phyloP scores from a whole-genome alignment of 495 filamentous ascomycete species.

The Clavariopsis aquatica region DNA sequence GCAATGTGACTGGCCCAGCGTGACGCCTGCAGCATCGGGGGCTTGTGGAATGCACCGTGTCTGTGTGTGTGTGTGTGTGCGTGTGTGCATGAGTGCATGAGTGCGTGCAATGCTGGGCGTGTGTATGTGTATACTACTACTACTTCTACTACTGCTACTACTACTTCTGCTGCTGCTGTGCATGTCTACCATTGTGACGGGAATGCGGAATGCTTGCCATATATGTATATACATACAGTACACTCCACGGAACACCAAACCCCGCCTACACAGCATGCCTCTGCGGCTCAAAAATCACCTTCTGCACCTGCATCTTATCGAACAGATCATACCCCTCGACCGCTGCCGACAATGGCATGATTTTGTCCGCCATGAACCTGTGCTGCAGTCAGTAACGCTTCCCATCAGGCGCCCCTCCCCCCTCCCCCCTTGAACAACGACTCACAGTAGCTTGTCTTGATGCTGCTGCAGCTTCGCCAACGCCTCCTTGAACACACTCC shows the following conservation, averaged over 20 bases:
- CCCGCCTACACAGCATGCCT: slow-evolving; percentile 21
- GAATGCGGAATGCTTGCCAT: too few species aligned
- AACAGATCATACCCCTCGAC: slow-evolving; percentile 90
- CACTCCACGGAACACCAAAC: too few species aligned
- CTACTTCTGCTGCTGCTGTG: too few species aligned
- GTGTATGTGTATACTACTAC: too few species aligned
- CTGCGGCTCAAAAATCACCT: slow-evolving; percentile 66
- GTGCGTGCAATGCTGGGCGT: too few species aligned
- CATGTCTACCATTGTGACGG: too few species aligned
- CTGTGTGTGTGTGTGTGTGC: too few species aligned
- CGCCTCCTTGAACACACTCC: slow-evolving; percentile 78
- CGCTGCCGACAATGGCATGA: slow-evolving; percentile 83
- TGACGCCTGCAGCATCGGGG: not conserved
- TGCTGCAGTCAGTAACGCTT: slow-evolving; percentile 32
- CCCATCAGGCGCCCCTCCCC: too few species aligned
- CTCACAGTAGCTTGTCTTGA: slow-evolving; percentile 78
- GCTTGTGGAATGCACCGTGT: too few species aligned
- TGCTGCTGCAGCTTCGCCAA: slow-evolving; percentile 77
- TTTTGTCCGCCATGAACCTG: slow-evolving; percentile 88
- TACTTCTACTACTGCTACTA: too few species aligned
- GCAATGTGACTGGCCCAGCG: slow-evolving; percentile 11
- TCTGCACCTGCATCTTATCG: slow-evolving; percentile 90
- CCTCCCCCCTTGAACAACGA: not conserved
- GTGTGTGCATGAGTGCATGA: too few species aligned
- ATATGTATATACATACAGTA: too few species aligned